A percentile compares a stretch with the other conserved stretches of the same genome.
Conservation (phyloP, 352 stramenopile species). For the Phytopythium vexans region DNA sequence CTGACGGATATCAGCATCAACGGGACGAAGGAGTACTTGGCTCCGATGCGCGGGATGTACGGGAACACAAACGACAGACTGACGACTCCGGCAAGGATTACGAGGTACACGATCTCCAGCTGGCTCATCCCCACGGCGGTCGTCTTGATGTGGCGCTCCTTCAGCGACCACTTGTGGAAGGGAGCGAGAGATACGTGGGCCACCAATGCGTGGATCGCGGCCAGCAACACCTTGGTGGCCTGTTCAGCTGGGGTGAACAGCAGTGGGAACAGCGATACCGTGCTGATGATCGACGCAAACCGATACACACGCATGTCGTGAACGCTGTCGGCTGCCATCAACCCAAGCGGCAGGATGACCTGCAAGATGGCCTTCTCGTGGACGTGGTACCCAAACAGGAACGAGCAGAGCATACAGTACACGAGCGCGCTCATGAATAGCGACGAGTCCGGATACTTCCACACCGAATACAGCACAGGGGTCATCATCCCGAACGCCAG, state of each 20-base stretch:
- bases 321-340: slow-evolving; percentile 74
- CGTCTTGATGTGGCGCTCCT: slow-evolving; percentile 63
- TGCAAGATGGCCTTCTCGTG: slow-evolving; percentile 98
- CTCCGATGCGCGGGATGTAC: slow-evolving; percentile 41
- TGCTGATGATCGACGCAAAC: slow-evolving; percentile 62
- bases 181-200: slow-evolving; percentile 61
- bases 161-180: slow-evolving; percentile 68
- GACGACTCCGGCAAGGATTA: slow-evolving; percentile 28
- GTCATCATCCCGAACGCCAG: slow-evolving; percentile 80
- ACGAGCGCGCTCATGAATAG: slow-evolving; percentile 78
- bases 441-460: slow-evolving; percentile 72
- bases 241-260: slow-evolving; percentile 83
- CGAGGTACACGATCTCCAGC: slow-evolving; percentile 58
- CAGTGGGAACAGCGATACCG: slow-evolving; percentile 81
- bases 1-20: slow-evolving; percentile 77
- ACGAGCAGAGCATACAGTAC: slow-evolving; percentile 93
- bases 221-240: slow-evolving; percentile 71
- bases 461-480: slow-evolving; percentile 71
- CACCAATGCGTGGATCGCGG: slow-evolving; percentile 50
- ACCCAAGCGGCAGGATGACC: slow-evolving; percentile 64
- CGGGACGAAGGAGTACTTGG: slow-evolving; percentile 66
- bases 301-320: slow-evolving; percentile 82
- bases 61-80: slow-evolving; percentile 47
- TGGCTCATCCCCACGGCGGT: slow-evolving; percentile 49
- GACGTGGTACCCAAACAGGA: slow-evolving; percentile 98